These are phyloP conservation scores for Toxicodendron radicans DNA, from an alignment of 345 rosid genomes.

Conservation along the genomic window DNA sequence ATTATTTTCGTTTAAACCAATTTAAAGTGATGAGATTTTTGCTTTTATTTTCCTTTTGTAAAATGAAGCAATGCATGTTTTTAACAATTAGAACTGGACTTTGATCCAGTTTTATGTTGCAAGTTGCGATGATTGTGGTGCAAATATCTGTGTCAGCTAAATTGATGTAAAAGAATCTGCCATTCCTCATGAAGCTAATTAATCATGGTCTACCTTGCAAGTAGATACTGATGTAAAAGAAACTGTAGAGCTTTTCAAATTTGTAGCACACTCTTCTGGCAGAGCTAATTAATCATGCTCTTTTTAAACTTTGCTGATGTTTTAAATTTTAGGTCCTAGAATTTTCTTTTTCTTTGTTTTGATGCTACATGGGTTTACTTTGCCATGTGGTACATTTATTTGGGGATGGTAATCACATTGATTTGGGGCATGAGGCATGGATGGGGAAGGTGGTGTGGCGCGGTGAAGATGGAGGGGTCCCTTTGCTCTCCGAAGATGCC, in stretches of 20 bases:
- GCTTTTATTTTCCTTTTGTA: background rate
- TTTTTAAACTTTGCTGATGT: background rate
- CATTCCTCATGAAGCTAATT: too few relatives aligned
- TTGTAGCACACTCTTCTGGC: too few relatives aligned
- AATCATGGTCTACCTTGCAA: too few relatives aligned
- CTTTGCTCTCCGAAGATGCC: too few relatives aligned
- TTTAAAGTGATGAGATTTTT: background rate
- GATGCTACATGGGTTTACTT: background rate
- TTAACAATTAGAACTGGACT: background rate
- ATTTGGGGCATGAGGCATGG: background rate
- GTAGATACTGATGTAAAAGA: too few relatives aligned
- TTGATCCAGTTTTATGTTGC: background rate
- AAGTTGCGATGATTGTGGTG: background rate
- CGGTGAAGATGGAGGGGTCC: background rate
- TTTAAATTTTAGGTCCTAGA: too few relatives aligned
- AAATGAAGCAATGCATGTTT: background rate
- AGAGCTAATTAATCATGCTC: background rate
- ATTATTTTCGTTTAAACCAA: background rate
- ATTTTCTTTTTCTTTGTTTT: too few relatives aligned
- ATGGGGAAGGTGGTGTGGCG: background rate
- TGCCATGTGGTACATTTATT: too few relatives aligned
- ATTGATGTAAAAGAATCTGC: too few relatives aligned
- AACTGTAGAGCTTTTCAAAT: too few relatives aligned
- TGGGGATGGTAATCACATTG: background rate
- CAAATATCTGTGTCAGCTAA: background rate